Conservation (phyloP, 306 rosid species). For the Vicia villosa region DNA sequence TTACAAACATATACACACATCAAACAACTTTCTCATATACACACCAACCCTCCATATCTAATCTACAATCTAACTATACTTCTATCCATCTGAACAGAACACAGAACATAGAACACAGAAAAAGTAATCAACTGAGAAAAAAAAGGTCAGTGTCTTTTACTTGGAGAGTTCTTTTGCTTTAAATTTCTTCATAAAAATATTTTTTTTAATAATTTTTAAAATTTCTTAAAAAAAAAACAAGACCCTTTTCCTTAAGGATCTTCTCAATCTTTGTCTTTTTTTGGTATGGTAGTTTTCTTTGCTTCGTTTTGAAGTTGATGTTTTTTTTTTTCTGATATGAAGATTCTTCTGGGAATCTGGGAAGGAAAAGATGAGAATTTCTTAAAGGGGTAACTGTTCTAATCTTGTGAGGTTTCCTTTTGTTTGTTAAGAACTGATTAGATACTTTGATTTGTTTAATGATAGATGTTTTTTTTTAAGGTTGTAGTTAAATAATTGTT, state of each 20-base stretch:
- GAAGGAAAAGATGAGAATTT: constrained; percentile 38
- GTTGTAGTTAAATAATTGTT: constrained; percentile 31
- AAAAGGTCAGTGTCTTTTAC: constrained; percentile 32
- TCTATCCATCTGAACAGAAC: constrained; percentile 45
- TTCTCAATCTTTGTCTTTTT: constrained; percentile 31
- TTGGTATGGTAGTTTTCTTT: not conserved
- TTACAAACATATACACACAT: constrained; percentile 18
- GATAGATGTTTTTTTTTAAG: constrained; percentile 31
- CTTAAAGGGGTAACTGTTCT: constrained; percentile 15
- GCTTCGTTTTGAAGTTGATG: constrained; percentile 14
- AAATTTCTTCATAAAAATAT: constrained; percentile 10
- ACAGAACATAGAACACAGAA: constrained; percentile 14
- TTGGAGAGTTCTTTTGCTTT: constrained; percentile 44
- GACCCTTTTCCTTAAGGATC: constrained; percentile 50
- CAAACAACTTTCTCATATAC: constrained; percentile 30
- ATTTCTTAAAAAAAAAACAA: constrained; percentile 32
- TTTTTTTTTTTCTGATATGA: constrained; percentile 33
- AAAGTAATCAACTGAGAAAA: not conserved
- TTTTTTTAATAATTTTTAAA: not conserved
- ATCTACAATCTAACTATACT: constrained; percentile 48
- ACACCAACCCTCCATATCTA: constrained; percentile 46
- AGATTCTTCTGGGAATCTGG: constrained; percentile 38
- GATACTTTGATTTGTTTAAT: constrained; percentile 10
- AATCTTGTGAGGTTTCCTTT: constrained; percentile 5
- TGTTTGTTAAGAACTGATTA: constrained; percentile 39